A percentile compares a stretch with the other conserved stretches of the same genome.
phyloP scores from a whole-genome alignment of 129 eudicot genomes.

The Cynara cardunculus region DNA sequence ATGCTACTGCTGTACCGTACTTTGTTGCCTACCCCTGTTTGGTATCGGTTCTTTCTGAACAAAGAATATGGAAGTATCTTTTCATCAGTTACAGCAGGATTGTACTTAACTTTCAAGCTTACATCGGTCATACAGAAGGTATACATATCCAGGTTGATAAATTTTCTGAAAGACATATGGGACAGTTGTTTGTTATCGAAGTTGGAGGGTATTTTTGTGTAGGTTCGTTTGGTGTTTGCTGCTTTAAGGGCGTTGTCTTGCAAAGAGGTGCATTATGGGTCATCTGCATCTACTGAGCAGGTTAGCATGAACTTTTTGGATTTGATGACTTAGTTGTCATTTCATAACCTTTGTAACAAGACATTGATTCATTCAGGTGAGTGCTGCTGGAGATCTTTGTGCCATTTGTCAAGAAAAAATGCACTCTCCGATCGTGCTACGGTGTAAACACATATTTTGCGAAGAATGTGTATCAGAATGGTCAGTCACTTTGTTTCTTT shows the following conservation, averaged over 20 bases:
- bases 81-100: constrained; percentile 67
- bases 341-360: neutral
- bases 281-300: constrained; percentile 59
- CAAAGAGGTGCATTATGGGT: constrained; percentile 58
- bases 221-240: constrained; percentile 48
- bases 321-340: neutral
- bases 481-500: constrained; percentile 25
- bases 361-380: constrained; percentile 34
- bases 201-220: constrained; percentile 11
- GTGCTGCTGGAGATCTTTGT: constrained; percentile 53
- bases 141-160: neutral
- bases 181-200: neutral
- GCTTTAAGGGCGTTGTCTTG: constrained; percentile 52
- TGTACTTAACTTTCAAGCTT: constrained; percentile 66
- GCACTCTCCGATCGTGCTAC: constrained; percentile 44
- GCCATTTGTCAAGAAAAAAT: constrained; percentile 52
- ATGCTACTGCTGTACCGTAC: constrained; percentile 64
- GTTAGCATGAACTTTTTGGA: constrained; percentile 11
- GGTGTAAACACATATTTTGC: constrained; percentile 51
- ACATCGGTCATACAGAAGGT: constrained; percentile 63
- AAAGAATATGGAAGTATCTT: constrained; percentile 77
- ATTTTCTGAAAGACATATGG: neutral
- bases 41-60: constrained; percentile 78
- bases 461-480: constrained; percentile 64
- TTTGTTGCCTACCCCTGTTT: constrained; percentile 70